These are phyloP conservation scores for Gnomoniopsis smithogilvyi DNA, from an alignment of 2,329 filamentous ascomycete species.

Conservation along the genomic window DNA sequence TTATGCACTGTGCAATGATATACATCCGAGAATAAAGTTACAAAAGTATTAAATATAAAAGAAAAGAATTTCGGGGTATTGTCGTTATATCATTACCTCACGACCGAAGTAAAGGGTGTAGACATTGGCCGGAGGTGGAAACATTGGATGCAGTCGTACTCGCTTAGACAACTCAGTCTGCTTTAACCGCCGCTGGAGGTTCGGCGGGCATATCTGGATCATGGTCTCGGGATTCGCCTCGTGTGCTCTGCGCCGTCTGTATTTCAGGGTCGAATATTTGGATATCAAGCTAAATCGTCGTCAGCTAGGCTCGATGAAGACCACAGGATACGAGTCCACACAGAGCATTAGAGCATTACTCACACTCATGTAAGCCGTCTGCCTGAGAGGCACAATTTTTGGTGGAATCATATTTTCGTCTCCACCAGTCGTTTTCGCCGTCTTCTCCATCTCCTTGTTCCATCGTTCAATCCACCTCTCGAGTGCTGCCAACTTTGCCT, in stretches of 20 bases:
- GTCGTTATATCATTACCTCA: constrained; percentile 16
- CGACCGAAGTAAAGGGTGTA: constrained; percentile 10
- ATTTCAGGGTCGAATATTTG: constrained; percentile 79
- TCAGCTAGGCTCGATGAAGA: constrained; percentile 22
- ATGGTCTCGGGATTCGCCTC: constrained; percentile 11
- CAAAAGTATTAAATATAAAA: background rate
- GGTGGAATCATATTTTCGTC: constrained; percentile 56
- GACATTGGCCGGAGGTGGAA: background rate
- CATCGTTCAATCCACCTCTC: constrained; percentile 84
- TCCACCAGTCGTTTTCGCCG: constrained; percentile 41
- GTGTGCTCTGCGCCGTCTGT: constrained; percentile 45
- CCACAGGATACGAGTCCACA: background rate
- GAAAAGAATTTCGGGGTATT: constrained; percentile 13
- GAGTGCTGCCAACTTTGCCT: constrained; percentile 64
- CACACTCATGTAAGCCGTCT: constrained; percentile 85
- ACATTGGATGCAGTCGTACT: constrained; percentile 1
- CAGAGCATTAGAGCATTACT: constrained; percentile 29
- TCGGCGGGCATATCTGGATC: constrained; percentile 10
- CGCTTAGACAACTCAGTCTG: constrained; percentile 4
- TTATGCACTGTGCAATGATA: constrained; percentile 13
- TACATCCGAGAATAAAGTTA: background rate
- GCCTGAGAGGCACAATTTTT: constrained; percentile 72
- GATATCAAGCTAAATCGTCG: constrained; percentile 63
- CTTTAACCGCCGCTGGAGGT: constrained; percentile 5
- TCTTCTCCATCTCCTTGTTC: constrained; percentile 70